phyloP scores from a whole-genome alignment of 805 yeast species.

The Kodamaea sagamina region DNA sequence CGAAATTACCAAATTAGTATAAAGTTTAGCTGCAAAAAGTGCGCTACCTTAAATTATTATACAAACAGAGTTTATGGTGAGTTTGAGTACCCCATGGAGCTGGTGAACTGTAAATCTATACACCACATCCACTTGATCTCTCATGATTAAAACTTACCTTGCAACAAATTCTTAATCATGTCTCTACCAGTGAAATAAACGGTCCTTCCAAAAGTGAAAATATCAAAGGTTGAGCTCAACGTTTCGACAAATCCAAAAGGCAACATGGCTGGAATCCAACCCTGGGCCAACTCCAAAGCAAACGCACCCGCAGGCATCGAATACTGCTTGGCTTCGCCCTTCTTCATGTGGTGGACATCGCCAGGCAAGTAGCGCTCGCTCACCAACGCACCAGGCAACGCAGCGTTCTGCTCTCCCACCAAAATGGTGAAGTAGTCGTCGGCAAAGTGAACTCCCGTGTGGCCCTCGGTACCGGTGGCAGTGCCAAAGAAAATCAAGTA shows the following conservation, averaged over 20 bases:
- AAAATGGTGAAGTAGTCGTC: conserved; percentile 94
- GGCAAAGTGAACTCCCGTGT: conserved; percentile 94
- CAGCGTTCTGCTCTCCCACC: conserved; percentile 76
- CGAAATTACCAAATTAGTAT: no score
- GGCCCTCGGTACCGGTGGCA: conserved; percentile 95
- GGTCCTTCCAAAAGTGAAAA: conserved; percentile 67
- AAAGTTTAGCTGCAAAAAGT: no score
- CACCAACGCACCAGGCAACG: conserved; percentile 58
- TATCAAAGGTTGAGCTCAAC: conserved; percentile 77
- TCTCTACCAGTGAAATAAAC: conserved; percentile 73
- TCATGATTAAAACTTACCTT: conserved; percentile 52
- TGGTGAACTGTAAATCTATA: no score
- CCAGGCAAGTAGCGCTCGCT: conserved; percentile 86
- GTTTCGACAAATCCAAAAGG: conserved; percentile 92
- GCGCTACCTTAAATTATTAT: no score
- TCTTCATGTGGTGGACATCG: conserved; percentile 74
- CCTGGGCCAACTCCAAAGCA: conserved; percentile 96
- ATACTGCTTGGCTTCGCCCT: conserved; percentile 82
- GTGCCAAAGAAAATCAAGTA: conserved; percentile 92
- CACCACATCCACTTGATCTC: background rate
- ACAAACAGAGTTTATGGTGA: no score
- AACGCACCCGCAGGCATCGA: conserved; percentile 78
- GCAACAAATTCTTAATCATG: conserved; percentile 66
- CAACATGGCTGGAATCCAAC: conserved; percentile 97
- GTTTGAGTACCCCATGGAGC: no score